phyloP scores from a whole-genome alignment of 768 basidiomycete genomes.

The Mrakia blollopis region DNA sequence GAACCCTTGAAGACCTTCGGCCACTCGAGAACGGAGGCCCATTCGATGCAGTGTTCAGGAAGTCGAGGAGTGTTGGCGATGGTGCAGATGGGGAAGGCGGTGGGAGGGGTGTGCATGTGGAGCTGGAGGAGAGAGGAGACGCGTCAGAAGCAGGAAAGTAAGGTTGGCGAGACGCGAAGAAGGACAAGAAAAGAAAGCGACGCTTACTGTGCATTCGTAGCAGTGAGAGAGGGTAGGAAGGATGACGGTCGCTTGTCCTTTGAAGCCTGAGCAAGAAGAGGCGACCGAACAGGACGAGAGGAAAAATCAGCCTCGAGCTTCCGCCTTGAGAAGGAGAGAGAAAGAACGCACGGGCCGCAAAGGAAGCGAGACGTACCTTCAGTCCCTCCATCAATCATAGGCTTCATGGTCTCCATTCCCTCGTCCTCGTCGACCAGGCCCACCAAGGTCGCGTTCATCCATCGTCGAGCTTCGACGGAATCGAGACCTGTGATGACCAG shows the following conservation, averaged over 20 bases:
- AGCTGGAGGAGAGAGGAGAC: conserved; percentile 44
- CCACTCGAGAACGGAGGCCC: conserved; percentile 99
- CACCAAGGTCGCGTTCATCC: conserved; percentile 98
- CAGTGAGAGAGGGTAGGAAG: conserved; percentile 91
- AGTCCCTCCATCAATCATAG: conserved; percentile 95
- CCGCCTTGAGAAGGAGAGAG: neutral
- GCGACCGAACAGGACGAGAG: neutral
- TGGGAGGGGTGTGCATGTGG: conserved; percentile 96
- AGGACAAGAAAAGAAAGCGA: neutral
- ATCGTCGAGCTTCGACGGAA: conserved; percentile 91
- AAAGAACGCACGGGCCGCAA: neutral
- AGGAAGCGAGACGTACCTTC: conserved; percentile 59
- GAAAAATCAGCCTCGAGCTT: conserved; percentile 2
- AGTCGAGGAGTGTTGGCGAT: conserved; percentile 97
- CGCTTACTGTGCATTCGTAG: conserved; percentile 80
- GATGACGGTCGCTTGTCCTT: conserved; percentile 95
- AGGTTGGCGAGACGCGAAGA: neutral
- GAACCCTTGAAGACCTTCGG: conserved; percentile 83
- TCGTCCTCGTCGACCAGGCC: conserved; percentile 83
- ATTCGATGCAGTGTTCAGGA: conserved; percentile 98
- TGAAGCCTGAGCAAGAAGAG: conserved; percentile 65
- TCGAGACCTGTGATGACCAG: conserved; percentile 95
- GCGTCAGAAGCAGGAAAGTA: neutral
- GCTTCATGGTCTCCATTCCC: conserved; percentile 86
- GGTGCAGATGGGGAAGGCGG: conserved; percentile 95